Base-by-base conservation (phyloP, 2,329 filamentous ascomycete genomes). In the Helminthosporium solani region DNA sequence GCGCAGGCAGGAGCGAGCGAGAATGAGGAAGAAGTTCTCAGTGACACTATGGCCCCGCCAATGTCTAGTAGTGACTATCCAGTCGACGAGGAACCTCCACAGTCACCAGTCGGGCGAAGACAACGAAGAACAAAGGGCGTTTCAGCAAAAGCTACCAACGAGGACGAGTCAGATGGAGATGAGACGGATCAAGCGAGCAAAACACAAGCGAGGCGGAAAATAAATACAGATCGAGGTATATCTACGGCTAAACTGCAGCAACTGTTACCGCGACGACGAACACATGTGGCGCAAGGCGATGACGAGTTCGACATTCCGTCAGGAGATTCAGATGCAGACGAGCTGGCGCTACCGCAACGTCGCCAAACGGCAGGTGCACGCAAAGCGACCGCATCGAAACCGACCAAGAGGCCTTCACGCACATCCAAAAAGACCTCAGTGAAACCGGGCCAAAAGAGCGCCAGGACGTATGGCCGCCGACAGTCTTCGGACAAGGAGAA, bases 221-320 rank as follows among this genome's bases (percentile, higher is more conserved):
- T 49, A 19, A 47, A 48, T 30, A 21, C 50, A 5, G 9, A 66
- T 58, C 58, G 58, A 15, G 51, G 68, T 23, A 60, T 69, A 28
- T 72, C 72, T 7, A 77, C 75, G 20, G 72, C 73, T 3, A 69
- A 70, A 20, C 60, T 78, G 16, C 73, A 75, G 50, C 63, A 66
- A 6, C 56, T 78, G 7, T 63, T 78, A 14, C 75, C 75, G 9
- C 74, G 71, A 47, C 66, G 73, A 44, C 61, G 70, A 18, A 64
- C 55, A 28, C 64, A 58, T 40, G 47, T 60, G 18, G 53, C 47
- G 19, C 47, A 49, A 23, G 60, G 69, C 46, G 53, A 55, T 42
- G 63, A 67, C 41, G 69, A 73, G 23, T 76, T 70, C 48, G 72
- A 76, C 42, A 52, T 77, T 23, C 64, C 66, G n/a, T 54, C 52